Evolutionary conservation across 768 basidiomycete genomes (phyloP).

Genomic region (Daedaleopsis sinensis): DNA sequence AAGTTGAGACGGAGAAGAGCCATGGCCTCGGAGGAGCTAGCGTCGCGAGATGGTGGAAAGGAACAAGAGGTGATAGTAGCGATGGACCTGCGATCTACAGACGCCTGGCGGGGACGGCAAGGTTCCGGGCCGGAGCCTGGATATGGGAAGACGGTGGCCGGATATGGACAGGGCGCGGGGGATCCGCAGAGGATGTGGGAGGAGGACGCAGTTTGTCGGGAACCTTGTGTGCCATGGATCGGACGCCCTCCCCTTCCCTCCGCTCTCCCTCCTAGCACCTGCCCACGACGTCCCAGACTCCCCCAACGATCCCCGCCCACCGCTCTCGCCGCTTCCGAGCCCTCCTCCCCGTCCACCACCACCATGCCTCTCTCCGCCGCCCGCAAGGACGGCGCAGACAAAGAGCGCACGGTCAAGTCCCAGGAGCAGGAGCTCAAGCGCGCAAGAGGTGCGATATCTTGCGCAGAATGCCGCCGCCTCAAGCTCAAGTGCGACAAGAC

Average conservation of each 20-base stretch:
- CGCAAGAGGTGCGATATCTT: slow-evolving; percentile 73
- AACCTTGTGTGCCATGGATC: background rate
- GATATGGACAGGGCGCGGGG: no score
- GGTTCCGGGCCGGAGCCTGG: no score
- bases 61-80: no score
- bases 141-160: no score
- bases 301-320: background rate
- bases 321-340: background rate
- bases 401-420: slow-evolving; percentile 23
- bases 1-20: no score
- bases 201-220: background rate
- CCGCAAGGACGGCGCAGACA: slow-evolving; percentile 23
- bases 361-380: slow-evolving; percentile 25
- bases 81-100: no score
- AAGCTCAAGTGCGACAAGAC: slow-evolving; percentile 66
- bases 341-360: background rate
- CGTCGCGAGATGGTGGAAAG: no score
- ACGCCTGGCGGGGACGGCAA: no score
- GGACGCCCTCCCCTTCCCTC: background rate
- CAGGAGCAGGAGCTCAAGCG: slow-evolving; percentile 74
- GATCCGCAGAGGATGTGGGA: no score
- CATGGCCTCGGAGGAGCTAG: no score
- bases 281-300: no score
- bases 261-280: no score
- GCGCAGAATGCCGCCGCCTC: slow-evolving; percentile 64